These are phyloP conservation scores for Candida sanyaensis DNA, from an alignment of 1,139 yeast species.

Conservation along the genomic window DNA sequence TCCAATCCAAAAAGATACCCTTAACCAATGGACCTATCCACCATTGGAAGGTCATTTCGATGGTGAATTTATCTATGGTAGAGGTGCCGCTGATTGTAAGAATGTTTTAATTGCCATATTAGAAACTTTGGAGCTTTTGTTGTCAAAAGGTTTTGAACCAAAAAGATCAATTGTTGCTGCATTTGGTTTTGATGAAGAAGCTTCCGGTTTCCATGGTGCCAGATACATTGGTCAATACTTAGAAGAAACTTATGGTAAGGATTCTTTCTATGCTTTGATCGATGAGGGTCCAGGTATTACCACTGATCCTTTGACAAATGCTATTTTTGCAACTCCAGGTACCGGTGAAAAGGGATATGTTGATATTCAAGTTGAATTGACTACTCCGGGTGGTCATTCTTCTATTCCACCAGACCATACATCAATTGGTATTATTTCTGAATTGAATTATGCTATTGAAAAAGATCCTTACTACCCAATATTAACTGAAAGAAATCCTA, in stretches of 20 bases:
- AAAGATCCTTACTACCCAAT: constrained; percentile 35
- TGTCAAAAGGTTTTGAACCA: constrained; percentile 31
- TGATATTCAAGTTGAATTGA: constrained; percentile 34
- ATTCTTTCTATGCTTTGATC: constrained; percentile 40
- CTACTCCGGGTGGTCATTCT: constrained; percentile 49
- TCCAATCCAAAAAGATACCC: constrained; percentile 68
- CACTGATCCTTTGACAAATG: constrained; percentile 24
- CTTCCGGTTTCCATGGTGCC: constrained; percentile 40
- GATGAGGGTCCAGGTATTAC: constrained; percentile 46
- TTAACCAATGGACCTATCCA: constrained; percentile 62
- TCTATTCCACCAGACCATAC: constrained; percentile 50
- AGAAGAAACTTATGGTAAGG: constrained; percentile 31
- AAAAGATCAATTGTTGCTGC: constrained; percentile 40
- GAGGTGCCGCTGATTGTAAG: constrained; percentile 47
- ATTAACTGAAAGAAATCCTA: constrained; percentile 36
- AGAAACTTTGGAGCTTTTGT: constrained; percentile 40
- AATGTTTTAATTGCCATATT: constrained; percentile 39
- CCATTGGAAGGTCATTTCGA: constrained; percentile 75
- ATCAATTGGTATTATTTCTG: constrained; percentile 45
- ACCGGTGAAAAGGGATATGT: constrained; percentile 45
- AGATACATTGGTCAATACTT: constrained; percentile 27
- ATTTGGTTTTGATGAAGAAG: constrained; percentile 50
- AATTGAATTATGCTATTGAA: constrained; percentile 38
- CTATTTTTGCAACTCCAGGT: constrained; percentile 38
- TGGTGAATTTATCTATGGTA: constrained; percentile 44